Evolutionary conservation across 2,329 filamentous ascomycete genomes (phyloP), one percentile per base, ranked within the genome.

Genomic region (Penicillium sp.): DNA sequence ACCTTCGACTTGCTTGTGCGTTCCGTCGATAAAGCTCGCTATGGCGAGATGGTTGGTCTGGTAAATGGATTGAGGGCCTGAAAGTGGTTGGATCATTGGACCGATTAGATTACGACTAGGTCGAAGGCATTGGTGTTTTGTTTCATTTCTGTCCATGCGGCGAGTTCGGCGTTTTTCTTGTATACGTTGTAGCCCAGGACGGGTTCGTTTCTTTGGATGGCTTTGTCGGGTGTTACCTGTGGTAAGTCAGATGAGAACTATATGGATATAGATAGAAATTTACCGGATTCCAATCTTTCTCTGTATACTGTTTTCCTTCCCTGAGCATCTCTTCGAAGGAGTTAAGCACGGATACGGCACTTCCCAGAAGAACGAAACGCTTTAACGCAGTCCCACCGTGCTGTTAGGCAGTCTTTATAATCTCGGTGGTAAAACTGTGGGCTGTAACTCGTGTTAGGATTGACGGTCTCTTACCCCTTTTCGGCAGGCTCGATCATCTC

Each of bases 401-500:
- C 15, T 18, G 32, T 9, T 35, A 15, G 6, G 32, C 32, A 18
- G 32, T 6, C 3, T 18, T 35, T 18, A 35, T 8, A n/a, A 35
- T 35, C 15, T 35, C 32, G 6, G 32, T 35, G n/a, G 32, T 35
- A 2, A 1, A 9, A 35, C 18, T 18, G 15, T 35, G 15, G 18
- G 32, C 37, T 25, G 37, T 2, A 12, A 39, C 35, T n/a, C 37
- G 25, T 39, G 20, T 6, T 6, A 13, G 9, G 24, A 3, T 13
- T 9, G 37, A 24, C 7, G 9, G 24, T 39, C 4, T 39, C 37
- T 39, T 23, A 42, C 40, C 40, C 40, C 40, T 18, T 42, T 31
- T 42, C 40, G 4, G 81, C 81, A 1, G 81, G 81, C 58, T 82
- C 76, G 48, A 84, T 67, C 27, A 84, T 72, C 49, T 82, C 80